Evolutionary conservation across 139 green algal genomes (phyloP).

Genomic region (Asterochloris erici): DNA sequence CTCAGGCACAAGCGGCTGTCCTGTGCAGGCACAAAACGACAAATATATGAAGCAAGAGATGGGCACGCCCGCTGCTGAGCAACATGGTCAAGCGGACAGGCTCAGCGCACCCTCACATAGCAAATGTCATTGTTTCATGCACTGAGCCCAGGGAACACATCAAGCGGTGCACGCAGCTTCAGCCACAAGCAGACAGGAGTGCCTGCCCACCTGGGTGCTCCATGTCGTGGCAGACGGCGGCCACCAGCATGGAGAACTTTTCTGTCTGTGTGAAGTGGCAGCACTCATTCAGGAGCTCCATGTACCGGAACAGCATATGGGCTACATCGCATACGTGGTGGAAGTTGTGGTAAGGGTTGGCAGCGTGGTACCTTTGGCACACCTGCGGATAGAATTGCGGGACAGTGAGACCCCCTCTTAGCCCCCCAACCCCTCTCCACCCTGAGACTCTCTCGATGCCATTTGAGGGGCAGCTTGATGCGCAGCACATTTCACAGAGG

Average conservation of each 20-base stretch:
- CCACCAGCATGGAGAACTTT: constrained; percentile 52
- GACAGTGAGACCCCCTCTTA: neutral
- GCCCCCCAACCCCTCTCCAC: too few species aligned
- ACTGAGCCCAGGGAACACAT: too few species aligned
- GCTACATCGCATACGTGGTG: constrained; percentile 60
- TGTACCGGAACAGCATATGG: constrained; percentile 46
- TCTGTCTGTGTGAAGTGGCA: constrained; percentile 36
- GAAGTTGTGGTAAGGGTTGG: constrained; percentile 66
- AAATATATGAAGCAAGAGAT: too few species aligned
- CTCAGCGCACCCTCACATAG: too few species aligned
- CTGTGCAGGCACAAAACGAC: too few species aligned
- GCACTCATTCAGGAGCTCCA: constrained; percentile 21
- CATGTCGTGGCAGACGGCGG: constrained; percentile 62
- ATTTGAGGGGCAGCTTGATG: neutral
- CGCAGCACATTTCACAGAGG: neutral
- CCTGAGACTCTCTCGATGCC: neutral
- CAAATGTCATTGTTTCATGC: too few species aligned
- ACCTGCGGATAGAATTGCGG: neutral
- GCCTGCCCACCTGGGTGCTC: constrained; percentile 47
- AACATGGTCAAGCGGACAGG: too few species aligned
- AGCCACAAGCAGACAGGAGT: too few species aligned
- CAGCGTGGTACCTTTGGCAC: constrained; percentile 20
- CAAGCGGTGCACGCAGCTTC: too few species aligned
- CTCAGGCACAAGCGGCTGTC: too few species aligned
- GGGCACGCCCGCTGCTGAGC: too few species aligned